phyloP scores from a whole-genome alignment of 768 basidiomycete species.

The Ephemerocybe angulata region DNA sequence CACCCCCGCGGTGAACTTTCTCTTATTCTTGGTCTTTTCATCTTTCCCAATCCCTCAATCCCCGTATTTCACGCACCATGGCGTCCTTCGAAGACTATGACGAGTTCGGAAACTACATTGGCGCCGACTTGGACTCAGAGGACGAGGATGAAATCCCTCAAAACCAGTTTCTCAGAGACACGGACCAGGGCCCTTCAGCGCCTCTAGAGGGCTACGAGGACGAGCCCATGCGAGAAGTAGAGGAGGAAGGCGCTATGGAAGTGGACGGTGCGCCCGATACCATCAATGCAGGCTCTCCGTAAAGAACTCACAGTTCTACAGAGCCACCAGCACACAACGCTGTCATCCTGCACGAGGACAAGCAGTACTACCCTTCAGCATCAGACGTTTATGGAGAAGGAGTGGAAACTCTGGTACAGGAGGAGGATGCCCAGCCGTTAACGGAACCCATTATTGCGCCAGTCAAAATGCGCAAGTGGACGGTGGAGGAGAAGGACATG shows the following conservation, averaged over 20 bases:
- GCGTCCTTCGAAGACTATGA: constrained; percentile 79
- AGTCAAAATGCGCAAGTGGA: constrained; percentile 92
- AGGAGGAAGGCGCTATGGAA: constrained; percentile 69
- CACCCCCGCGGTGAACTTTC: constrained; percentile 10
- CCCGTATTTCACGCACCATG: constrained; percentile 22
- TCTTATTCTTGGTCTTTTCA: constrained; percentile 5
- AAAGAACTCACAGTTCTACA: not conserved
- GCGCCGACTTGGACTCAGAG: constrained; percentile 90
- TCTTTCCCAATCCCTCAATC: not conserved
- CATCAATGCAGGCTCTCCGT: constrained; percentile 3
- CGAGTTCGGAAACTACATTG: constrained; percentile 98
- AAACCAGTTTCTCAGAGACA: constrained; percentile 38
- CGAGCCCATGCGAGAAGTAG: constrained; percentile 51
- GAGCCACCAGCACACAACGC: constrained; percentile 77
- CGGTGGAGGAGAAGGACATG: constrained; percentile 91
- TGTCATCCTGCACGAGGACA: constrained; percentile 92
- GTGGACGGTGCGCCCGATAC: constrained; percentile 60
- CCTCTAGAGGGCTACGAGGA: constrained; percentile 85
- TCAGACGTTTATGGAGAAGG: constrained; percentile 88
- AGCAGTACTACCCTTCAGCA: constrained; percentile 95
- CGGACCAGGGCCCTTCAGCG: constrained; percentile 34
- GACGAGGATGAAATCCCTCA: constrained; percentile 57
- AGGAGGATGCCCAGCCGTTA: constrained; percentile 95
- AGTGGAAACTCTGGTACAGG: constrained; percentile 95
- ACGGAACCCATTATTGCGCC: constrained; percentile 95